phyloP scores from a whole-genome alignment of 208 protist genomes.

The Crithidia acanthocephali region DNA sequence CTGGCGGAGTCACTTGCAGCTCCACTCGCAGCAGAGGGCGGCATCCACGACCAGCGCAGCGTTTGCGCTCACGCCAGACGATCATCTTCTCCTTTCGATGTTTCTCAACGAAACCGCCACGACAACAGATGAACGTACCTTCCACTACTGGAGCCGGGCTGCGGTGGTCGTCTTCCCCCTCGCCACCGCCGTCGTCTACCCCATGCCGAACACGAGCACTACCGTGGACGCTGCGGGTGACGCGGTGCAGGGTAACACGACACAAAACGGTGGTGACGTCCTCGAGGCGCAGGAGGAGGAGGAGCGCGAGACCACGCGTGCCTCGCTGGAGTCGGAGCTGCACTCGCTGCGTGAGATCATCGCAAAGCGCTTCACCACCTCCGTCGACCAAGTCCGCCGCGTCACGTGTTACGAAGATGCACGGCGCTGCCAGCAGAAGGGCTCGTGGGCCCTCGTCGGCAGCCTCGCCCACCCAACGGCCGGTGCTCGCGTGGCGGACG shows the following conservation, averaged over 20 bases:
- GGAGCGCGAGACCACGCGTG: constrained; percentile 27
- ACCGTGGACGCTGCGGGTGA: no score
- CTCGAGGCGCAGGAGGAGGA: constrained; percentile 13
- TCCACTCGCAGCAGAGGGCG: background rate
- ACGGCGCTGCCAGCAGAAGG: constrained; percentile 18
- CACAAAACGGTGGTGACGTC: background rate
- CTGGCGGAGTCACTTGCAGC: constrained; percentile 9
- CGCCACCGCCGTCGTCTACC: constrained; percentile 33
- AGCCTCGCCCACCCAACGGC: constrained; percentile 7
- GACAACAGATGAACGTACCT: constrained; percentile 29
- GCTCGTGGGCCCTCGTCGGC: constrained; percentile 15
- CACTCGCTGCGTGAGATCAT: constrained; percentile 47
- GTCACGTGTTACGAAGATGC: constrained; percentile 30
- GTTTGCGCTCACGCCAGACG: constrained; percentile 38
- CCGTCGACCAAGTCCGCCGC: constrained; percentile 17
- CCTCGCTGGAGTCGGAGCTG: constrained; percentile 53
- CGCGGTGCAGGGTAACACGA: no score
- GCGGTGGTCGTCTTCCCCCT: constrained; percentile 38
- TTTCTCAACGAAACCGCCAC: constrained; percentile 73
- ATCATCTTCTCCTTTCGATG: constrained; percentile 59
- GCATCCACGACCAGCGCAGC: background rate
- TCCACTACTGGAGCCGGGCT: constrained; percentile 33
- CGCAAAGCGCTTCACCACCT: constrained; percentile 46
- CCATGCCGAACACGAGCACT: background rate
- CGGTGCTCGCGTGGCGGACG: constrained; percentile 21